Conservation (phyloP, 306 rosid species). For the Lathyrus sativus region DNA sequence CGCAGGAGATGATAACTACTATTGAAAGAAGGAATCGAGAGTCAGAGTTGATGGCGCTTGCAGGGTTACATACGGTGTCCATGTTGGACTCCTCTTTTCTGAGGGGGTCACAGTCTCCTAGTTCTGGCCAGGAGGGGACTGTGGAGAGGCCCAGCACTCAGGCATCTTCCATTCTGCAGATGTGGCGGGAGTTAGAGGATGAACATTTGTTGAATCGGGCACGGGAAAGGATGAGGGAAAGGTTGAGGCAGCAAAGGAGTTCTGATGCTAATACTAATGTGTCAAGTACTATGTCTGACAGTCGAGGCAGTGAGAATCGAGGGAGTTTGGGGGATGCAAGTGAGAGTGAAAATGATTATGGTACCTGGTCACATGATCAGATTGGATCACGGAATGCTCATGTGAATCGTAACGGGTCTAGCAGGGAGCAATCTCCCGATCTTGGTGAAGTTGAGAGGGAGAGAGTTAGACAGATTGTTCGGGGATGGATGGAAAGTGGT, state of each 20-base stretch:
- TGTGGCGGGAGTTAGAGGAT: slow-evolving; percentile 99
- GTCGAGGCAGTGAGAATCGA: slow-evolving; percentile 82
- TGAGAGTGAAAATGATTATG: slow-evolving; percentile 94
- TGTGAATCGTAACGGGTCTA: slow-evolving; percentile 62
- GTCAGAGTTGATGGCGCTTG: slow-evolving; percentile 96
- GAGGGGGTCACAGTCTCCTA: slow-evolving; percentile 93
- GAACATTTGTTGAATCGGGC: slow-evolving; percentile 86
- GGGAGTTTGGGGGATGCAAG: slow-evolving; percentile 89
- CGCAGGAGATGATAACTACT: slow-evolving; percentile 99
- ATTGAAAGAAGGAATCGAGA: slow-evolving; percentile 97
- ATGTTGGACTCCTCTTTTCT: slow-evolving; percentile 93
- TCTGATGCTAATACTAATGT: slow-evolving; percentile 72
- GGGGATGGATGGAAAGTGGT: slow-evolving; percentile 99
- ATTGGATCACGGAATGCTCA: slow-evolving; percentile 59
- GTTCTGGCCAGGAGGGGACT: slow-evolving; percentile 82
- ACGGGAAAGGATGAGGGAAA: slow-evolving; percentile 86
- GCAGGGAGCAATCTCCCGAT: slow-evolving; percentile 99
- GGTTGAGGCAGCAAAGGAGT: slow-evolving; percentile 76
- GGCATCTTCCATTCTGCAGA: slow-evolving; percentile 87
- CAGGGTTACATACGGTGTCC: slow-evolving; percentile 91
- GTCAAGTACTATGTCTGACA: slow-evolving; percentile 70
- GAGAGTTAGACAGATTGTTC: slow-evolving; percentile 93
- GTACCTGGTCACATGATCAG: slow-evolving; percentile 83
- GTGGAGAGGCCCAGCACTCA: slow-evolving; percentile 92
- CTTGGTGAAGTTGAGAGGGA: slow-evolving; percentile 99